Evolutionary conservation across 805 yeast genomes (phyloP).

Genomic region (Cyberlindnera japonica): DNA sequence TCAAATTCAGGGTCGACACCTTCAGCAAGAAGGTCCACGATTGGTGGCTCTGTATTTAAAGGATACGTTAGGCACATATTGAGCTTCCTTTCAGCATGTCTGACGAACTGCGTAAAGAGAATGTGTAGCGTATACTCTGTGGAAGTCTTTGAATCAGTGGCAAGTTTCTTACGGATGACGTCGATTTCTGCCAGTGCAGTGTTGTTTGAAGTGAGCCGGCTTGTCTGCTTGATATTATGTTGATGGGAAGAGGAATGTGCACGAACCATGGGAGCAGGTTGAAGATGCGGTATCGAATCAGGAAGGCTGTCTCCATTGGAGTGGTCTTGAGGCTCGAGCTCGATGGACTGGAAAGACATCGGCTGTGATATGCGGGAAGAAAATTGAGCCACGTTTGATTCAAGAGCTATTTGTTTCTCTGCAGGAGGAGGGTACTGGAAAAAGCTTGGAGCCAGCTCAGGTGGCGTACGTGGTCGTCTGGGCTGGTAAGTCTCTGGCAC

Average conservation of each 20-base stretch:
- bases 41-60: slow-evolving; percentile 69
- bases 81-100: slow-evolving; percentile 86
- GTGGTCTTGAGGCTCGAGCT: slow-evolving; percentile 1
- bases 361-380: slow-evolving; percentile 2
- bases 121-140: slow-evolving; percentile 93
- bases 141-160: slow-evolving; percentile 62
- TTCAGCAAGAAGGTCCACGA: slow-evolving; percentile 71
- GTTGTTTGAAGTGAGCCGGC: slow-evolving; percentile 19
- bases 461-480: neutral
- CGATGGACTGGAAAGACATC: slow-evolving; percentile 1
- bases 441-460: slow-evolving; percentile 1
- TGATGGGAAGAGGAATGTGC: too few species aligned
- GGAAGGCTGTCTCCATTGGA: neutral
- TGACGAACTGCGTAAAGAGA: slow-evolving; percentile 90
- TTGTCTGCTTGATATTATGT: neutral
- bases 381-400: neutral
- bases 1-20: slow-evolving; percentile 88
- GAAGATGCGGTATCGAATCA: neutral
- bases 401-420: neutral
- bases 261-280: too few species aligned
- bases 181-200: slow-evolving; percentile 23
- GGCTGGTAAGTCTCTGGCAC: slow-evolving; percentile 10
- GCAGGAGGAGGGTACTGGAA: slow-evolving; percentile 2
- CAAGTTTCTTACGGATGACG: slow-evolving; percentile 34
- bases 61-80: slow-evolving; percentile 66